A percentile compares a stretch with the other conserved stretches of the same genome.
phyloP scores from a whole-genome alignment of 129 eudicot genomes.

The Saposhnikovia divaricata region DNA sequence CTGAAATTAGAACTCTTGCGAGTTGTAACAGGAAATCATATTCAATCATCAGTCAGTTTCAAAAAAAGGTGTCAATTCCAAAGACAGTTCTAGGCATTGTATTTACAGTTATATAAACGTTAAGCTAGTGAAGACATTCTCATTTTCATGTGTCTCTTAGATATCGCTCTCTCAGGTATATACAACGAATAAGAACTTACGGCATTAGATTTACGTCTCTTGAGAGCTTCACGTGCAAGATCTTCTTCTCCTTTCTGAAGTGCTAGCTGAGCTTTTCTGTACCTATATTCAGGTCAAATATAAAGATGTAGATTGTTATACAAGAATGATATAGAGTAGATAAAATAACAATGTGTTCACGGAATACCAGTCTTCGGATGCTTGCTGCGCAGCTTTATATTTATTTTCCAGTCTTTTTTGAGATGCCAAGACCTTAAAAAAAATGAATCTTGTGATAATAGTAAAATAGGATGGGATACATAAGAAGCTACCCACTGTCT shows the following conservation, averaged over 20 bases:
- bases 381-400: constrained; percentile 31
- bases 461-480: not conserved
- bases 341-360: not conserved
- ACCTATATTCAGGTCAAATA: constrained; percentile 14
- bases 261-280: constrained; percentile 31
- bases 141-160: not conserved
- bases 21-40: not conserved
- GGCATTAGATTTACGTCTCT: constrained; percentile 36
- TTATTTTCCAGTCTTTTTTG: constrained; percentile 31
- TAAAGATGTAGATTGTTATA: not conserved
- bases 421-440: constrained; percentile 31
- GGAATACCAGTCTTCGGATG: constrained; percentile 31
- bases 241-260: constrained; percentile 36
- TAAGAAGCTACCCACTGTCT: too few species aligned
- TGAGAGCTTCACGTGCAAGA: constrained; percentile 39
- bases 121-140: not conserved
- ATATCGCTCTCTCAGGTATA: not conserved
- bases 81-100: not conserved
- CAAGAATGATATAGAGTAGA: not conserved
- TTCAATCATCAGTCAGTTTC: not conserved
- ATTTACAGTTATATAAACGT: not conserved
- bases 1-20: not conserved
- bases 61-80: not conserved
- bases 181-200: constrained; percentile 11
- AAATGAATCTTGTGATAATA: not conserved